phyloP scores from a whole-genome alignment of 2,329 filamentous ascomycete species.

The Nannizziopsis barbatae region DNA sequence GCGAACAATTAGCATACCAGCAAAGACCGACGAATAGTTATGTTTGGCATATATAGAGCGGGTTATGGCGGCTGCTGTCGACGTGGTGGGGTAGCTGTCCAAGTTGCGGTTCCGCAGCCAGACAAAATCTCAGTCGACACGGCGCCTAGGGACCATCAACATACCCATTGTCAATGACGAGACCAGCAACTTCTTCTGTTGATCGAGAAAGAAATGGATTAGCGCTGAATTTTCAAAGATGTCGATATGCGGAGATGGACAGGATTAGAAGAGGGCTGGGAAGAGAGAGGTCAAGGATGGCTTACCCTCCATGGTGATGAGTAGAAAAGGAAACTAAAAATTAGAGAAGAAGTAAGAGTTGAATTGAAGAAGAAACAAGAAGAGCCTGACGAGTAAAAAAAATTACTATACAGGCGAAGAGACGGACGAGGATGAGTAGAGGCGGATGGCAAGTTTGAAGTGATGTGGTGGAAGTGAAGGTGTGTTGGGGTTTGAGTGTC shows the following conservation, averaged over 20 bases:
- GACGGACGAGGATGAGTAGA: conserved; percentile 11
- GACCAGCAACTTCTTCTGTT: conserved; percentile 98
- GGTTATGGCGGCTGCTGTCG: not conserved
- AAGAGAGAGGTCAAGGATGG: conserved; percentile 20
- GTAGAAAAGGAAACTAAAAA: conserved; percentile 27
- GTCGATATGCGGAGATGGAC: conserved; percentile 13
- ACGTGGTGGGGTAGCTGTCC: conserved; percentile 2
- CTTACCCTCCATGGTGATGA: conserved; percentile 56
- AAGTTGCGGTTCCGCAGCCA: conserved; percentile 4
- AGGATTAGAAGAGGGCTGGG: conserved; percentile 13
- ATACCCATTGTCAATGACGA: conserved; percentile 99
- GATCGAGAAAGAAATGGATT: conserved; percentile 35
- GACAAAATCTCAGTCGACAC: not conserved
- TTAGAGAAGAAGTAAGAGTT: conserved; percentile 23
- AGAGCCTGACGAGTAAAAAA: conserved; percentile 13
- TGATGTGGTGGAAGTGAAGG: conserved; percentile 18
- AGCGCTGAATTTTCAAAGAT: conserved; percentile 21
- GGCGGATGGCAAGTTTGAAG: conserved; percentile 18
- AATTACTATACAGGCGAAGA: conserved; percentile 15
- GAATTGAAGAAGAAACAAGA: conserved; percentile 24
- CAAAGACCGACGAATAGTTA: not conserved
- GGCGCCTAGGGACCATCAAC: conserved; percentile 36
- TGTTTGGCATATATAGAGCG: not conserved
- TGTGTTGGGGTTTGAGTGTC: conserved; percentile 20
- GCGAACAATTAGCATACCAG: conserved; percentile 19